phyloP scores from a whole-genome alignment of 169 alveolate genomes.

The Cryptosporidium ryanae region DNA sequence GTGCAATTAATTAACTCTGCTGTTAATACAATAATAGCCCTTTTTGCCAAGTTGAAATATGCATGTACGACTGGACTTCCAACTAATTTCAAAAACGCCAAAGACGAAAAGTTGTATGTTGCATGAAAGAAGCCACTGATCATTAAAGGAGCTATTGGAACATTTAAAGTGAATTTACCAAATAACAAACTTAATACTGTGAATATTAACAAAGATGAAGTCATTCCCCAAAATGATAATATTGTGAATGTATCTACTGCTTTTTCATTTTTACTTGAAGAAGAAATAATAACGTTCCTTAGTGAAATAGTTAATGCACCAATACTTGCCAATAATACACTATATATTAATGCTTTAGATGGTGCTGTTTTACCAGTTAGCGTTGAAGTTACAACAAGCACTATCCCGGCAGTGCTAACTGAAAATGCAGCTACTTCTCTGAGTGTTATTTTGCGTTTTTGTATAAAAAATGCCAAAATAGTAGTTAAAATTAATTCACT shows the following conservation, averaged over 20 bases:
- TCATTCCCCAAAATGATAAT: conserved; percentile 71
- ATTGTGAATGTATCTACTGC: conserved; percentile 66
- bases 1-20: conserved; percentile 74
- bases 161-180: conserved; percentile 34
- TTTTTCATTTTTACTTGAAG: conserved; percentile 65
- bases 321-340: conserved; percentile 65
- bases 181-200: conserved; percentile 9
- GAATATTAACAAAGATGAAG: conserved; percentile 46
- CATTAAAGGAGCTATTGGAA: conserved; percentile 40
- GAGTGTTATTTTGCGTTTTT: conserved; percentile 31
- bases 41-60: conserved; percentile 69
- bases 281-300: conserved; percentile 71
- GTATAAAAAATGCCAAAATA: conserved; percentile 40
- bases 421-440: conserved; percentile 63
- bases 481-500: conserved; percentile 74
- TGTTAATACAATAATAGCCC: conserved; percentile 72
- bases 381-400: conserved; percentile 69
- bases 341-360: conserved; percentile 39
- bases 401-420: conserved; percentile 57
- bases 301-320: conserved; percentile 75
- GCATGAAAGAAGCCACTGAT: conserved; percentile 74
- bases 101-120: conserved; percentile 71
- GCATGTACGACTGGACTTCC: conserved; percentile 75
- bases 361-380: conserved; percentile 6
- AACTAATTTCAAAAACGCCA: conserved; percentile 70